These are phyloP conservation scores for Actinomortierella wolfii DNA, from an alignment of 371 early-diverging fungal species.

Conservation along the genomic window DNA sequence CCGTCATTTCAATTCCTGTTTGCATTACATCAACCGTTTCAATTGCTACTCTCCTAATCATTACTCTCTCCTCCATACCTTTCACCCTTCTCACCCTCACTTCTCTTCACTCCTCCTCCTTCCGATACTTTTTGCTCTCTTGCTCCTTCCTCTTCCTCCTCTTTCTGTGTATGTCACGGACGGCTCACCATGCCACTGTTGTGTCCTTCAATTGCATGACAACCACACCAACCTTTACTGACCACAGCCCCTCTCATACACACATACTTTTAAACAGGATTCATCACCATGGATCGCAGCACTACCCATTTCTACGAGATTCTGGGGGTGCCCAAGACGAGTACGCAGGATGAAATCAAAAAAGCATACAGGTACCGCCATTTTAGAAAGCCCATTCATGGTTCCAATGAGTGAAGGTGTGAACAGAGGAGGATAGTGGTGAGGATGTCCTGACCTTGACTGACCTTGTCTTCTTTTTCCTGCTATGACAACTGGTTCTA, in stretches of 20 bases:
- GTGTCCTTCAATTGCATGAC: too few species aligned
- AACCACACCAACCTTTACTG: too few species aligned
- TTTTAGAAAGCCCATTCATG: background rate
- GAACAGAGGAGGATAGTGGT: too few species aligned
- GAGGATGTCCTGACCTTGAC: too few species aligned
- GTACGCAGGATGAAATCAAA: conserved; percentile 70
- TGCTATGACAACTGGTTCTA: too few species aligned
- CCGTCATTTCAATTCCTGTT: too few species aligned
- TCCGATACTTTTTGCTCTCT: background rate
- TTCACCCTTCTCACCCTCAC: background rate
- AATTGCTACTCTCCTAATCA: background rate
- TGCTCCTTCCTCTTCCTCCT: background rate
- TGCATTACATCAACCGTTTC: background rate
- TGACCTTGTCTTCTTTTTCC: too few species aligned
- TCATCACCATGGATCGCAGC: conserved; percentile 48
- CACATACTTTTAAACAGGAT: too few species aligned
- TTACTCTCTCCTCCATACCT: background rate
- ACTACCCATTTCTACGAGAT: conserved; percentile 56
- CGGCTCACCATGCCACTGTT: too few species aligned
- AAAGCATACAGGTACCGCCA: conserved; percentile 57
- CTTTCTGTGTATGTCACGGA: too few species aligned
- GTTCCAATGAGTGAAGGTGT: background rate
- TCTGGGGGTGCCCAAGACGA: conserved; percentile 62
- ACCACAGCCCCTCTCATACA: too few species aligned
- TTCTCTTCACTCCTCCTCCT: background rate